Evolutionary conservation across 805 yeast genomes (phyloP).

Genomic region (Ogataea dorogensis): DNA sequence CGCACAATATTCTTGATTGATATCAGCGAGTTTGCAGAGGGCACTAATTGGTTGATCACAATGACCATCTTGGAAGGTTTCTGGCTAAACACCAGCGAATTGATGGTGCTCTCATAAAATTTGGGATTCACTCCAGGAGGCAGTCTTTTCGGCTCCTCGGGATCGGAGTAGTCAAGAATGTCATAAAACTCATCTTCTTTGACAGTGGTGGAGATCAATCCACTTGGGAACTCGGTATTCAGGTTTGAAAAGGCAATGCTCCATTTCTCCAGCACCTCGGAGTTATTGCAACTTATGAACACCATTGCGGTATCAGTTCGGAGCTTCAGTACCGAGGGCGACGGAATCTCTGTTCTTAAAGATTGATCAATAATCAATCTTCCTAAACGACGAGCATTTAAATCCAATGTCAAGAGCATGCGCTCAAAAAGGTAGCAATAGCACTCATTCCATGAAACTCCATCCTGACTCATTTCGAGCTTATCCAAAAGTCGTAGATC

Average conservation of each 20-base stretch:
- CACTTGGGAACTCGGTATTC: slow-evolving; percentile 24
- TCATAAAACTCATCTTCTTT: slow-evolving; percentile 25
- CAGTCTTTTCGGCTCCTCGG: slow-evolving; percentile 4
- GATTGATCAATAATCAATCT: slow-evolving; percentile 18
- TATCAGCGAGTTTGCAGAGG: slow-evolving; percentile 22
- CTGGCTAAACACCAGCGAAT: slow-evolving; percentile 20
- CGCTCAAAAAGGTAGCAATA: slow-evolving; percentile 32
- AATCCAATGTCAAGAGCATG: slow-evolving; percentile 23
- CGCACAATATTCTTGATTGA: slow-evolving; percentile 31
- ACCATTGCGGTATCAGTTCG: background rate
- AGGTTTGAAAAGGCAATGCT: slow-evolving; percentile 27
- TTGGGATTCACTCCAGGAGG: slow-evolving; percentile 31
- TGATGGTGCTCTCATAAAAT: slow-evolving; percentile 31
- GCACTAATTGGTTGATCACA: slow-evolving; percentile 28
- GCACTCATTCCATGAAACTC: slow-evolving; percentile 10
- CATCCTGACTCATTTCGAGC: slow-evolving; percentile 14
- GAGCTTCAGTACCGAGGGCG: slow-evolving; percentile 18
- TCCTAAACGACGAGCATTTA: slow-evolving; percentile 6
- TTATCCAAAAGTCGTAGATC: slow-evolving; percentile 32
- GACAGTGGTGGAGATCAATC: slow-evolving; percentile 28
- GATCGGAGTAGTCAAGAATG: slow-evolving; percentile 6
- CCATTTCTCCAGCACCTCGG: slow-evolving; percentile 33
- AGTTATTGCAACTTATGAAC: slow-evolving; percentile 13
- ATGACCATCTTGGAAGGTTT: slow-evolving; percentile 32
- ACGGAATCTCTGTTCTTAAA: slow-evolving; percentile 16